Evolutionary conservation across 129 eudicot genomes (phyloP).

Genomic region (Cynara cardunculus): DNA sequence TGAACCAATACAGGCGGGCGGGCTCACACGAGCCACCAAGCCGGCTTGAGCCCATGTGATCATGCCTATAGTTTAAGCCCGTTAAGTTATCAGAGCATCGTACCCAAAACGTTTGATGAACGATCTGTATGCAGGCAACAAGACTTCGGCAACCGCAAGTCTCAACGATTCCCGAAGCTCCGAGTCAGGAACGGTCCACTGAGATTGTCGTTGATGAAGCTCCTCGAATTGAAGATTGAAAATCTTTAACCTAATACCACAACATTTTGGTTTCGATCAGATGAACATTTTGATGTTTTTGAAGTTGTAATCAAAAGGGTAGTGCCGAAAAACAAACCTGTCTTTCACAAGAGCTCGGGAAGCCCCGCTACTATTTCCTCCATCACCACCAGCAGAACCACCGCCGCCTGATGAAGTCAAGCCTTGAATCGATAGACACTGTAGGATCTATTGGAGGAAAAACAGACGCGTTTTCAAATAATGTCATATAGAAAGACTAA

Average conservation of each 20-base stretch:
- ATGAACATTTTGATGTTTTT: neutral
- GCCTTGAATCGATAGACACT: slow-evolving; percentile 81
- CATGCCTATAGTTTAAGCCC: neutral
- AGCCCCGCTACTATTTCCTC: slow-evolving; percentile 84
- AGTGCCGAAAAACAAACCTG: slow-evolving; percentile 26
- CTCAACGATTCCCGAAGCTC: slow-evolving; percentile 92
- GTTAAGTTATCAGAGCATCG: neutral
- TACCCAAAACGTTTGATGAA: slow-evolving; percentile 84
- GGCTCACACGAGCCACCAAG: neutral
- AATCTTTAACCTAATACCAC: slow-evolving; percentile 53
- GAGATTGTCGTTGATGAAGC: slow-evolving; percentile 98
- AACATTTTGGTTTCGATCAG: neutral
- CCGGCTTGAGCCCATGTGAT: neutral
- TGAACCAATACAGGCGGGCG: neutral
- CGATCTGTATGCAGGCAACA: slow-evolving; percentile 97
- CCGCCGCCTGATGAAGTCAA: slow-evolving; percentile 86
- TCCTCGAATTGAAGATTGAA: slow-evolving; percentile 93
- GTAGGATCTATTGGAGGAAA: slow-evolving; percentile 57
- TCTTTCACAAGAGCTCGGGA: slow-evolving; percentile 78
- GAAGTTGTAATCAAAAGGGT: neutral
- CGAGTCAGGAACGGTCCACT: slow-evolving; percentile 97
- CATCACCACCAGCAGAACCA: slow-evolving; percentile 58
- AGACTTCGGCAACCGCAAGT: slow-evolving; percentile 96
- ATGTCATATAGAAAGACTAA: neutral
- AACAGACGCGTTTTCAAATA: neutral